Evolutionary conservation across 768 basidiomycete species (phyloP).

Genomic region (Serendipita sp.): DNA sequence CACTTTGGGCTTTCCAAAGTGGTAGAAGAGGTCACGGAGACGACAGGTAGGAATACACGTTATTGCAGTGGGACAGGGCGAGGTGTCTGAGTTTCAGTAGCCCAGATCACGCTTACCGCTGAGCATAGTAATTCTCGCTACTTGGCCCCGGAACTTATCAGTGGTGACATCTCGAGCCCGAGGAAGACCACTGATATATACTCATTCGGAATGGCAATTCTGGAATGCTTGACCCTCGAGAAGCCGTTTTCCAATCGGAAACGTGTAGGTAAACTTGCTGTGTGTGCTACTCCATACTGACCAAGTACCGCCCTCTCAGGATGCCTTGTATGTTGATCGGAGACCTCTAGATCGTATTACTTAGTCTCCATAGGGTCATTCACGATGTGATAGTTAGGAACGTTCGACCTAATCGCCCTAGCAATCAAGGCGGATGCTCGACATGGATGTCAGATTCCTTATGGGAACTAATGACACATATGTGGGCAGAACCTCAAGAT

Average conservation of each 20-base stretch:
- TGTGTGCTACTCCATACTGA: background rate
- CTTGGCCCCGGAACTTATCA: slow-evolving; percentile 44
- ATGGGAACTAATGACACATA: background rate
- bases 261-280: slow-evolving; percentile 17
- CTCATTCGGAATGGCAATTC: slow-evolving; percentile 41
- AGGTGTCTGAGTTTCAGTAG: slow-evolving; percentile 5
- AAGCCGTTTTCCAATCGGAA: slow-evolving; percentile 34
- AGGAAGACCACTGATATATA: slow-evolving; percentile 38
- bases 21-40: slow-evolving; percentile 40
- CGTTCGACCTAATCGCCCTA: background rate
- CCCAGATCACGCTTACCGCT: slow-evolving; percentile 29
- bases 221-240: slow-evolving; percentile 40
- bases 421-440: background rate
- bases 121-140: slow-evolving; percentile 36
- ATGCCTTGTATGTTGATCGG: background rate
- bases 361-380: background rate
- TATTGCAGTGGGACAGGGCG: too few relatives aligned
- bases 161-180: slow-evolving; percentile 25
- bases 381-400: background rate
- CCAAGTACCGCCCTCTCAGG: background rate
- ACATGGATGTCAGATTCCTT: background rate
- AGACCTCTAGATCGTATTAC: background rate
- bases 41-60: slow-evolving; percentile 10
- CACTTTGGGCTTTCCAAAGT: slow-evolving; percentile 52
- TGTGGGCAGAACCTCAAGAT: background rate